Base-by-base conservation (phyloP, 1,284 basidiomycete species). In the Fistulinella cinereoalba region DNA sequence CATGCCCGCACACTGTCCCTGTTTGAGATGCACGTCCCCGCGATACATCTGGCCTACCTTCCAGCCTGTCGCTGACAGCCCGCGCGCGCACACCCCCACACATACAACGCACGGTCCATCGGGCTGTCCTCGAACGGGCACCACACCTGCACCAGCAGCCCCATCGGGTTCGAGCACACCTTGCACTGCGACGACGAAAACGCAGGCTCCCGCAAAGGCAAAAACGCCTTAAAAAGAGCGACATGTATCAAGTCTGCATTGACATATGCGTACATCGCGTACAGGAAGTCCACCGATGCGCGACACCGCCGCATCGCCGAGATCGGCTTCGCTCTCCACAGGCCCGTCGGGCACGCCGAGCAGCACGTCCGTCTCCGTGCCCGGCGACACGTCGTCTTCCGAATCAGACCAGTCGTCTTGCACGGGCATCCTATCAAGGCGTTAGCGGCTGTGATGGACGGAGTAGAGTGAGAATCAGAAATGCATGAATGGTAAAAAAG, bases 401-500 rank as follows among this genome's bases (percentile, higher is more conserved):
- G 83, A 85, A 62, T 88, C 88, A 34, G 88, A 90, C 83, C 83
- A 88, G 53, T 84, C 77, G 37, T 83, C 78, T 39, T 80, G 75
- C 23, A 51, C 56, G 12, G 25, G 25, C 25, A 27, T 29, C n/a
- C n/a, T n/a, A n/a, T n/a, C n/a, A n/a, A n/a, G n/a, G n/a, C n/a
- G 54, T 51, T 21, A 61, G 55, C 1, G 70, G 55, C 52, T 37
- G 41, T 42, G 23, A 37, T 39, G 19, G 32, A 18, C 44, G 56
- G 58, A 49, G 49, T 48, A 45, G 48, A 40, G 53, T 23, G 37
- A 34, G 38, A 59, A 67, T 91, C 88, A 91, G 88, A 71, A 76
- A 84, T 75, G 86, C 88, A 91, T 91, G 88, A 92, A 91, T 91
- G 88, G 88, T 85, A 85, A 73, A 73, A 65, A 66, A 72, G 60